These are phyloP conservation scores for Alternaria ventricosa DNA, from an alignment of 2,329 filamentous ascomycete species.

Conservation along the genomic window DNA sequence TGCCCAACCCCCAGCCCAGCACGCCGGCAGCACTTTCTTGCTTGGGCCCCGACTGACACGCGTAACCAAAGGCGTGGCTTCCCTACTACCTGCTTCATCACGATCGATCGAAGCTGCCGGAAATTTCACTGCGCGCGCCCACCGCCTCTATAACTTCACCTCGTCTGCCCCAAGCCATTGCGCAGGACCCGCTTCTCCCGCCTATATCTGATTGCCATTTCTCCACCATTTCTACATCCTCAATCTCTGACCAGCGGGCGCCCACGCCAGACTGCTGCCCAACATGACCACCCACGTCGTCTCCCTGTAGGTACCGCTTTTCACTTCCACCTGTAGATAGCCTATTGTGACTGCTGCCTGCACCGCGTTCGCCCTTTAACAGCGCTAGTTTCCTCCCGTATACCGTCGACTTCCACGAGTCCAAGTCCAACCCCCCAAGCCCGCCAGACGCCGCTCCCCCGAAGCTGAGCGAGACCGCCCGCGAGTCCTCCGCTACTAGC, in stretches of 20 bases:
- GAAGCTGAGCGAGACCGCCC: constrained; percentile 49
- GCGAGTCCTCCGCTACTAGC: constrained; percentile 55
- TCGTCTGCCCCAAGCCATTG: background rate
- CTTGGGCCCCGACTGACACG: constrained; percentile 6
- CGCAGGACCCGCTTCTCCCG: background rate
- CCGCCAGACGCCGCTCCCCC: constrained; percentile 32
- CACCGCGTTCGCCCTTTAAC: constrained; percentile 13
- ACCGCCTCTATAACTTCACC: constrained; percentile 11
- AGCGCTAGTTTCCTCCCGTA: constrained; percentile 83
- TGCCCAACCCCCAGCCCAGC: background rate
- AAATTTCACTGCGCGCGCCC: constrained; percentile 12
- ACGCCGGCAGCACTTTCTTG: constrained; percentile 8
- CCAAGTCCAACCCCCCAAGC: constrained; percentile 47
- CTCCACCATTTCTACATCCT: constrained; percentile 8
- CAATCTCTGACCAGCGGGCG: constrained; percentile 8
- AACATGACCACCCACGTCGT: constrained; percentile 66
- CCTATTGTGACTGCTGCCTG: background rate
- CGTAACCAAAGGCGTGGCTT: constrained; percentile 3
- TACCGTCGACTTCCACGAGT: constrained; percentile 80
- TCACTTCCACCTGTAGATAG: background rate
- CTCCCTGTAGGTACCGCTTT: constrained; percentile 59
- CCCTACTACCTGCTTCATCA: constrained; percentile 5
- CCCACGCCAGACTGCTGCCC: constrained; percentile 15
- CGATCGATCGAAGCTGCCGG: constrained; percentile 18
- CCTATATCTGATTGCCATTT: constrained; percentile 1